Percentiles rank a stretch among this genome's conserved stretches.
phyloP scores from a whole-genome alignment of 495 filamentous ascomycete genomes.

The Aspergillus nanangensis region DNA sequence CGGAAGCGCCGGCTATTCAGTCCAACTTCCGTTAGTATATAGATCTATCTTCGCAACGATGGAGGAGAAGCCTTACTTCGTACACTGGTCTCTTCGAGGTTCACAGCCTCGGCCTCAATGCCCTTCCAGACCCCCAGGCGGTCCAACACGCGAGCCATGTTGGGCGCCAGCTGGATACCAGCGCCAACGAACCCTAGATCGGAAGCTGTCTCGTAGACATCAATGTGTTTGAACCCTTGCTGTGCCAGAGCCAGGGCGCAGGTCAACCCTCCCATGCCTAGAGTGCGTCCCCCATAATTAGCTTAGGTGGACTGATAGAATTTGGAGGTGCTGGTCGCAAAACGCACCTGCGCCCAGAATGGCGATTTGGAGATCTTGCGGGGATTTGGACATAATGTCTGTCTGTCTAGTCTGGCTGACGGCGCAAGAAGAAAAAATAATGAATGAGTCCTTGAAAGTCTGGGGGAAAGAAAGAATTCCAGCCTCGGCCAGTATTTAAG shows the following conservation, averaged over 20 bases:
- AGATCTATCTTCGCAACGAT: neutral
- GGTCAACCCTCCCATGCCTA: conserved; percentile 76
- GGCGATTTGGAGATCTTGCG: conserved; percentile 40
- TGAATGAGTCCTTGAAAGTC: no score
- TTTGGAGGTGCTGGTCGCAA: neutral
- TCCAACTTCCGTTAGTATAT: neutral
- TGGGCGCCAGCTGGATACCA: conserved; percentile 77
- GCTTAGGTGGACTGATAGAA: neutral
- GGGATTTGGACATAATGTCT: conserved; percentile 23
- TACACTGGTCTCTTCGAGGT: conserved; percentile 50
- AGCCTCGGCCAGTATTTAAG: no score
- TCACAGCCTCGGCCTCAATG: conserved; percentile 60
- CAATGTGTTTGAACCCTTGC: conserved; percentile 66
- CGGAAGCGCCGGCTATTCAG: conserved; percentile 57
- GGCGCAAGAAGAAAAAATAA: no score
- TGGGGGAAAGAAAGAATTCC: no score
- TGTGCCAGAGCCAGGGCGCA: conserved; percentile 68
- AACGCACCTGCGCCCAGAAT: conserved; percentile 36
- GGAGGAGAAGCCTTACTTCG: conserved; percentile 30
- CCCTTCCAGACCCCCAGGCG: conserved; percentile 62
- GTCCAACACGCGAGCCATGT: conserved; percentile 73
- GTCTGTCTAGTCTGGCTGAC: no score
- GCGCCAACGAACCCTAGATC: conserved; percentile 78
- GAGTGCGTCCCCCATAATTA: neutral
- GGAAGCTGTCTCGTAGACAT: conserved; percentile 68